Base-by-base conservation (phyloP, 805 yeast genomes). In the Schizosaccharomyces cryophilus region DNA sequence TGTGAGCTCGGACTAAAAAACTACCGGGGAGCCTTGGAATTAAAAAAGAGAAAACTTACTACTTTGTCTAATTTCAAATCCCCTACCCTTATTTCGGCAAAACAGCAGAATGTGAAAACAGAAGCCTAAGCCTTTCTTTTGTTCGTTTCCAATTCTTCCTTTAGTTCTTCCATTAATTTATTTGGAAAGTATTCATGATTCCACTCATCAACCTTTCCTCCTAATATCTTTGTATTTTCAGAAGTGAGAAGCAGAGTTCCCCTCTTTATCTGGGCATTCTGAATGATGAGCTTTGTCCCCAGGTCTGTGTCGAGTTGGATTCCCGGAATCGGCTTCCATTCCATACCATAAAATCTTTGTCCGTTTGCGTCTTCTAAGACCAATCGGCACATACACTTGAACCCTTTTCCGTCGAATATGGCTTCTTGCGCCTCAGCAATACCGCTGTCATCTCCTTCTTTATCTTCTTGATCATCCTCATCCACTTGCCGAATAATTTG, bases 381-480 rank as follows among this genome's bases (percentile, higher is more conserved):
- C 19, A 51, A 11, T 29, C 35, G 30, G 4, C 56, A 51, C 30
- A 51, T 51, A 24, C 7, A 24, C 31, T 51, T 51, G 9, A 51
- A 51, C 7, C 26, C 56, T 29, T 21, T 24, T 51, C 35, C 56
- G 13, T 29, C 31, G 7, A 19, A 17, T 29, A 51, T 17, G 19
- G 56, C 56, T 19, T 51, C 56, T 24, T 51, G 56, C 6, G 47
- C 55, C 40, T 58, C 60, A 26, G 35, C 56, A 6, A 45, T 21
- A 58, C 55, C 60, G 35, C 38, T 29, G 31, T 58, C 60, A n/a
- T 45, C 56, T 5, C 11, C 56, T 58, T 58, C 24, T 15, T 58
- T 54, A 5, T 26, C 55, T 35, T 58, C 56, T 19, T 7, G 55
- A 9, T 31, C 24, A 26, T 29, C 55, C 19, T 58, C 60, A 35